Evolutionary conservation across 305 asterid species (phyloP), one percentile per base, ranked within the genome.

Genomic region (Fraxinus sp.): DNA sequence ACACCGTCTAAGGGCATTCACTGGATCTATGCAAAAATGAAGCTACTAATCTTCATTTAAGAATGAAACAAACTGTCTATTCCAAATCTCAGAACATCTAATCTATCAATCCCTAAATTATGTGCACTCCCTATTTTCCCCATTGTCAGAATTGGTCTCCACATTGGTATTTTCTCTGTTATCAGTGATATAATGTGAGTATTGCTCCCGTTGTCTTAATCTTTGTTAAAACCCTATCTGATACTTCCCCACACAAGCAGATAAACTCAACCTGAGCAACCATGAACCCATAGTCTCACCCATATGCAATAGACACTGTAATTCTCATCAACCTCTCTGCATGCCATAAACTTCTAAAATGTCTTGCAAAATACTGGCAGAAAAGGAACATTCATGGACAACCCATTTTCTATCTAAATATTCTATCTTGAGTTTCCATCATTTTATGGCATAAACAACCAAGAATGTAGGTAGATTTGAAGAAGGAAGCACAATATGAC

Each of bases 291-390:
- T 62, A 62, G 71, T 20, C 68, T 14, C 35, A 49, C 10, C 26
- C 70, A 76, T 46, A 46, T 76, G 79, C 59, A n/a, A 20, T 26
- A 49, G 70, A n/a, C 79, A 26, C 79, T 26, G 44, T 18, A 44
- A 41, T 76, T 28, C 5, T 37, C 35, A 20, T 26, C 16, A 57
- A 32, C 16, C 18, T 14, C 57, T 44, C 18, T 46, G 68, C 32
- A 46, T 26, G 41, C 20, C 68, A 26, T 49, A 68, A 76, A 76
- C 33, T 76, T 76, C 41, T 46, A 76, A 46, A 76, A 76, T 46
- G 68, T 14, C 59, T 24, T 44, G 37, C 68, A 10, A 49, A 24
- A 76, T 76, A 24, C 28, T 7, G 11, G 32, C 32, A 22, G 71
- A 20, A 62, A 62, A 62, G 32, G 71, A 62, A 20, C 32, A 62